A percentile compares a stretch with the other conserved stretches of the same genome.
Conservation (phyloP, 768 basidiomycete species). For the Boletus bicolor region DNA sequence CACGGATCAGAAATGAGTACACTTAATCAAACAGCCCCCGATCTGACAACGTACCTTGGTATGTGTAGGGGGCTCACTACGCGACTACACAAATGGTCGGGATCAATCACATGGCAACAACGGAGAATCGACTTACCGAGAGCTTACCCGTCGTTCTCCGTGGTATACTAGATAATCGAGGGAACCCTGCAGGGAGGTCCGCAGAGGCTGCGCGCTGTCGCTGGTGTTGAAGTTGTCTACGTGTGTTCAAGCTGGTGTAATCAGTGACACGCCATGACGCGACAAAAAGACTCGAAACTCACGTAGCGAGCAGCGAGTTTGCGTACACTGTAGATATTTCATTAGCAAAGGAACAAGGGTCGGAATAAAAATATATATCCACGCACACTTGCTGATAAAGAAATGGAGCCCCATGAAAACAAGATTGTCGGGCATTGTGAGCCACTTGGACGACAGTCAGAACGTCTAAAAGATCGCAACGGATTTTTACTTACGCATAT, state of each 20-base stretch:
- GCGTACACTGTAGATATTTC: slow-evolving; percentile 40
- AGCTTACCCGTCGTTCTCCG: slow-evolving; percentile 3
- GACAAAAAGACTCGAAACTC: not conserved
- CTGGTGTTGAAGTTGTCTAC: slow-evolving; percentile 31
- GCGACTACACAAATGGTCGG: slow-evolving; percentile 3
- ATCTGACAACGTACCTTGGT: slow-evolving; percentile 20
- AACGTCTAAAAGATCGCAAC: not conserved
- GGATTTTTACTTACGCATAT: slow-evolving; percentile 35
- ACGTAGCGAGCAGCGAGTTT: slow-evolving; percentile 49
- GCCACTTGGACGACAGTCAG: slow-evolving; percentile 35
- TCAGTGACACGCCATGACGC: not conserved
- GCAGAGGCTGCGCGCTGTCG: slow-evolving; percentile 29
- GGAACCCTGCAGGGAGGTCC: slow-evolving; percentile 27
- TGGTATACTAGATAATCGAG: slow-evolving; percentile 22
- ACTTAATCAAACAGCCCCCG: not conserved
- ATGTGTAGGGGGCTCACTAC: slow-evolving; percentile 4
- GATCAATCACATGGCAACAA: not conserved
- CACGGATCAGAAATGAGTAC: not conserved
- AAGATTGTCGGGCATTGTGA: slow-evolving; percentile 44
- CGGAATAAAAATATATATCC: not conserved
- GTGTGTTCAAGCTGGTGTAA: slow-evolving; percentile 35
- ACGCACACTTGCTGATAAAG: slow-evolving; percentile 49
- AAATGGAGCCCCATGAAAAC: slow-evolving; percentile 54
- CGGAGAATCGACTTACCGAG: slow-evolving; percentile 11
- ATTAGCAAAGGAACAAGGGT: not conserved